phyloP scores from a whole-genome alignment of 176 grass and related monocot genomes.

The Carex littledalei region DNA sequence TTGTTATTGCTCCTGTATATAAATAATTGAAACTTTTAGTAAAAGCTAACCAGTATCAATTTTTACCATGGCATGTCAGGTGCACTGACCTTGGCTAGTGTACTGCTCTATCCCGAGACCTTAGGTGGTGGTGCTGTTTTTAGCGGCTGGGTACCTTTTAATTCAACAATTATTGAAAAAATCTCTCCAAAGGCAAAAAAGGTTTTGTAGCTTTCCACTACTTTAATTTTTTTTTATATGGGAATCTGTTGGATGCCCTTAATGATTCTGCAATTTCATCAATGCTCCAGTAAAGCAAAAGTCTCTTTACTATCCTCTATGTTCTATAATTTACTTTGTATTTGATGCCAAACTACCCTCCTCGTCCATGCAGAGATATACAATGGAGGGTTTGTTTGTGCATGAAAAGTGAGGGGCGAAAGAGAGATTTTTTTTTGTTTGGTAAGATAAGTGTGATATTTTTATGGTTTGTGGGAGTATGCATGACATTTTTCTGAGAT shows the following conservation, averaged over 20 bases:
- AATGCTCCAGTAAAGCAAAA: neutral
- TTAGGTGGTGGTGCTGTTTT: slow-evolving; percentile 76
- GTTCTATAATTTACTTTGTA: neutral
- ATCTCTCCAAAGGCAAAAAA: slow-evolving; percentile 75
- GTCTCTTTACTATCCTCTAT: neutral
- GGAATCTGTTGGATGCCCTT: neutral
- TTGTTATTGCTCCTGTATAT: neutral
- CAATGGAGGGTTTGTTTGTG: neutral
- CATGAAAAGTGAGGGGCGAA: neutral
- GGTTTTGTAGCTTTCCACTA: slow-evolving; percentile 17
- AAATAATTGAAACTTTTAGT: neutral
- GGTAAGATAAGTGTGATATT: neutral
- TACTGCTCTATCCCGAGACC: slow-evolving; percentile 77
- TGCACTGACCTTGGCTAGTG: slow-evolving; percentile 79
- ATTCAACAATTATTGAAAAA: slow-evolving; percentile 54
- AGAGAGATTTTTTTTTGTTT: neutral
- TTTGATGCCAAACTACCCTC: neutral
- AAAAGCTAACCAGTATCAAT: neutral
- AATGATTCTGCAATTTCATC: neutral
- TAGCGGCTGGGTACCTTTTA: slow-evolving; percentile 86
- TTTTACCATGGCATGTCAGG: slow-evolving; percentile 25
- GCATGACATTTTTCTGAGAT: neutral
- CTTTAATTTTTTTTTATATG: neutral
- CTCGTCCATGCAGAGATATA: neutral
- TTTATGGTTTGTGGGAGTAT: neutral